These are phyloP conservation scores for Lactarius indigo DNA, from an alignment of 768 basidiomycete species.

Conservation along the genomic window DNA sequence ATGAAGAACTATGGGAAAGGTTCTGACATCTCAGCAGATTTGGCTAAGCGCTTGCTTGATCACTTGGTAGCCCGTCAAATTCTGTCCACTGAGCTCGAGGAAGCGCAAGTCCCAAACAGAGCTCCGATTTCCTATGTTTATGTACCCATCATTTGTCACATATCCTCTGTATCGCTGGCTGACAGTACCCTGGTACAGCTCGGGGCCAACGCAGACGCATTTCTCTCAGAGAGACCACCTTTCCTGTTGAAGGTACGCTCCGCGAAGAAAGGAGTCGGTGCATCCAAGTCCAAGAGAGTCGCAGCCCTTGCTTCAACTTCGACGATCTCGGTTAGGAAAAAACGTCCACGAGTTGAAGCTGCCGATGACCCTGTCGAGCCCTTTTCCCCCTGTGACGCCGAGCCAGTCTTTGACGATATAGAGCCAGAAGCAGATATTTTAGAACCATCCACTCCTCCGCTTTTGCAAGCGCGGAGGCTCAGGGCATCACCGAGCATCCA, in stretches of 20 bases:
- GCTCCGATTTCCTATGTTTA: slow-evolving; percentile 18
- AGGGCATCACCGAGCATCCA: slow-evolving; percentile 10
- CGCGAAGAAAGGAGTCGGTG: not conserved
- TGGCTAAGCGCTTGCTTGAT: slow-evolving; percentile 18
- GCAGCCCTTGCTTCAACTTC: not conserved
- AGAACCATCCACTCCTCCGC: slow-evolving; percentile 4
- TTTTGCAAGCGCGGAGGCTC: slow-evolving; percentile 3
- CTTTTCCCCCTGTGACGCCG: not conserved
- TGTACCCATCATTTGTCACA: not conserved
- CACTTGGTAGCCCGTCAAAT: slow-evolving; percentile 8
- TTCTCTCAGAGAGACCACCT: slow-evolving; percentile 1
- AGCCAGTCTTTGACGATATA: slow-evolving; percentile 17
- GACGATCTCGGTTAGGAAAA: slow-evolving; percentile 13
- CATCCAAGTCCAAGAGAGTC: not conserved
- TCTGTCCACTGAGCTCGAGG: slow-evolving; percentile 8
- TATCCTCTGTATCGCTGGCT: not conserved
- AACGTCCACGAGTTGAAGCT: not conserved
- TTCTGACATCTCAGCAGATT: not conserved
- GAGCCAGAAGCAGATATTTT: not conserved
- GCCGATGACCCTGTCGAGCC: slow-evolving; percentile 16
- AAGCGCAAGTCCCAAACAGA: not conserved
- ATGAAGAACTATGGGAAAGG: slow-evolving; percentile 17
- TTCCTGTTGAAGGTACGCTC: slow-evolving; percentile 17
- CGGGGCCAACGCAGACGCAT: slow-evolving; percentile 12
- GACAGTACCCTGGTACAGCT: slow-evolving; percentile 4